Evolutionary conservation across 2,329 filamentous ascomycete genomes (phyloP), one percentile per base, ranked within the genome.

Genomic region (Phaeophleospora eucalypticola): DNA sequence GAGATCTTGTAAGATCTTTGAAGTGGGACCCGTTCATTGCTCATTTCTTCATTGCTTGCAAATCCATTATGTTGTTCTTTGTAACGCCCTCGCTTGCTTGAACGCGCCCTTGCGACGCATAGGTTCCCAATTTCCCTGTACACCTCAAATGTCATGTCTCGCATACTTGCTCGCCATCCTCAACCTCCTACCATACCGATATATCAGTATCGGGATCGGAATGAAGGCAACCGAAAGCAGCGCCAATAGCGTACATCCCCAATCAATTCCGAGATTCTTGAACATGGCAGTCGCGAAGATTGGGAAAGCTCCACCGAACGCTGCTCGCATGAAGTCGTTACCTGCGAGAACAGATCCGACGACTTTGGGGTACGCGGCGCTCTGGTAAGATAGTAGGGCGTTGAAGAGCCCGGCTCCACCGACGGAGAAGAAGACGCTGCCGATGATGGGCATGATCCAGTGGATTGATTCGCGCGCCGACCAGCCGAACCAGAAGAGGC

Each of bases 391-490:
- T 15, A 75, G 56, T 0, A 74, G 66, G 0, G 66, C 63, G 35
- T 73, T 70, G 59, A 74, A 73, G 4, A 75, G 62, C 12, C 71
- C 49, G 43, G 72, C 66, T 2, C 60, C 60, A 4, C 27, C 27
- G 27, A 15, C 9, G 9, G 27, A 9, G 24, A 32, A 42, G 2
- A 42, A 10, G 4, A 7, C 27, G 21, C 9, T 32, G 4, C 24
- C 39, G 19, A 42, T 42, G n/a, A 42, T 42, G 21, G 39, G 24
- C n/a, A 34, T 20, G 9, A 42, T 33, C 39, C 39, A 33, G 24
- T 42, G 39, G 20, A 42, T 42, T 16, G 20, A 18, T 3, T 51
- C 39, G 6, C 53, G 35, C n/a, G 51, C 33, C 0, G 62, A 62
- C 62, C 61, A 66, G 21, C 16, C 62, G 40, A 68, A 68, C 35